Evolutionary conservation across 2,329 filamentous ascomycete genomes (phyloP), one percentile per base, ranked within the genome.

Genomic region (Neoarthrinium moseri): DNA sequence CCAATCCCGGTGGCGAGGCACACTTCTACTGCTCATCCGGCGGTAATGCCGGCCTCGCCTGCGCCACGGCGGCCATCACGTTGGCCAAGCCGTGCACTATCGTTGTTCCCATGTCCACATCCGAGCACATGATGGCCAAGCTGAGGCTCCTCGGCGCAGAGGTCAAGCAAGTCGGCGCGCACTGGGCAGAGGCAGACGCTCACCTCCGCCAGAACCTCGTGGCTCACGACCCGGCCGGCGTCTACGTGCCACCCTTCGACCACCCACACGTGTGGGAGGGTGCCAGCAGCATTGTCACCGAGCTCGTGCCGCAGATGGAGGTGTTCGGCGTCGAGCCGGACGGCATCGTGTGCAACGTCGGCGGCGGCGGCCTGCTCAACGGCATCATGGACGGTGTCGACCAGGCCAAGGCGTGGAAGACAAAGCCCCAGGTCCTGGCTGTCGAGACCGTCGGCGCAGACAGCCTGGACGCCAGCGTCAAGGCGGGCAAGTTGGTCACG

Each of bases 21-120:
- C 87, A 88, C 70, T 92, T 94, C 75, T 94, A 89, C 71, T 86
- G 80, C 59, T 87, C 85, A 11, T 88, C 83, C 3, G 89, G 88
- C 48, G 90, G 90, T 47, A 95, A 95, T 61, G 90, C 90, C 2
- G 90, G 90, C 2, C 80, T 95, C 4, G 90, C 89, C 1, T 89
- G 87, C 57, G 87, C 89, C 13, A 84, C 82, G 38, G 86, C 89
- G 1, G 86, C 89, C 11, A 71, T 73, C 20, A 73, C 78, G 3
- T 75, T 94, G 6, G 68, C 74, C 5, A 76, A 80, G 29, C 83
- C 81, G 2, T 84, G 82, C 62, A 92, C 89, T 5, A 86, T 95
- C 50, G 86, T 90, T 23, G 81, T 94, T 1, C 87, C 90, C 0
- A 61, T 72, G 7, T 73, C 71, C 6, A 88, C 87, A 0, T 81